Evolutionary conservation across 805 yeast genomes (phyloP), one percentile per base, ranked within the genome.

Genomic region (Blastobotrys terrestris): DNA sequence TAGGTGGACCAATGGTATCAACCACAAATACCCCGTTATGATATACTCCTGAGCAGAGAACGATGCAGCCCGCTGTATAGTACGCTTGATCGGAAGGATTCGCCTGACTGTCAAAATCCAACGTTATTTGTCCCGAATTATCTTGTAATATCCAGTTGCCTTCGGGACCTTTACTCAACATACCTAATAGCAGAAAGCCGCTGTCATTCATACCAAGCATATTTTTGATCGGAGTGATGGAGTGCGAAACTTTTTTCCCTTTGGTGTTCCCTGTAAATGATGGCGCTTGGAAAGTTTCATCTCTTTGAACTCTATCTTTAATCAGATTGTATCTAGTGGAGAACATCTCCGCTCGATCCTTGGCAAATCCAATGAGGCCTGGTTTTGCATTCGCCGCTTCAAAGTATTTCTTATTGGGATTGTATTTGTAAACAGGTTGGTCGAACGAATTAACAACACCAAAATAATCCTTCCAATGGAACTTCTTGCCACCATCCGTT

Each of bases 141-240:
- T 94, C 99, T 63, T 90, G 95, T 26, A 95, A 65, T 46, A 79
- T 79, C 79, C 80, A 85, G n/a, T 77, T 72, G 1, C 92, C 96
- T 50, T 76, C 79, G 8, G 79, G 72, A 51, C 82, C 81, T 53
- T 75, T 74, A 1, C 83, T 74, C 8, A 94, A 67, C 53, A 90
- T 71, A 0, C 99, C 99, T 61, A 91, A 81, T 2, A 94, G 64
- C 5, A 86, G 71, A 63, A 94, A 94, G 53, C 80, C 75, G 50
- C 79, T 74, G 3, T 92, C 92, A 60, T 85, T 86, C 51, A 96
- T 72, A 31, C 99, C 99, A 26, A 94, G 66, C 54, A 94, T 71
- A 66, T 91, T 91, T 62, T 91, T 91, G 51, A 94, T 82, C 41
- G 81, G 74, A 0, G 96, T 87, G 45, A 92, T 72, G 2, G 77